Evolutionary conservation across 192 early-diverging fungal genomes (phyloP).

Genomic region (Globomyces pollinis-pini): DNA sequence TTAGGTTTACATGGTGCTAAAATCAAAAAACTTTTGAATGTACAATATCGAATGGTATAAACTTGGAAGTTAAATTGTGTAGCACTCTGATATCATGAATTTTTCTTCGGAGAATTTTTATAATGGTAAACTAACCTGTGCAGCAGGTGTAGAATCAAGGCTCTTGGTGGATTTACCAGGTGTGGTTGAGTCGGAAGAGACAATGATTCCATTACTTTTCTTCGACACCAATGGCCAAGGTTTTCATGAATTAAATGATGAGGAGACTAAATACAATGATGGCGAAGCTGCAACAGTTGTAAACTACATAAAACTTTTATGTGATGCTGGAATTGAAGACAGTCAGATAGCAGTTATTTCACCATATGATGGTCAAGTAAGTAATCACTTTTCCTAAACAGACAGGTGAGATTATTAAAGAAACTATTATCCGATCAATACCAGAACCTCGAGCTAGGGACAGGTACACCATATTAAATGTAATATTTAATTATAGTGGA

Average conservation of each 20-base stretch:
- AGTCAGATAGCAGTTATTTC: conserved; percentile 77
- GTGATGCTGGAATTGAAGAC: conserved; percentile 52
- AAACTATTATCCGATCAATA: not conserved
- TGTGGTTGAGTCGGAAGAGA: conserved; percentile 45
- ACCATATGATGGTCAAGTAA: conserved; percentile 79
- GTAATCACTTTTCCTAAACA: too few species aligned
- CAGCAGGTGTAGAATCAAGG: conserved; percentile 32
- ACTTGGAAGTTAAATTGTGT: not conserved
- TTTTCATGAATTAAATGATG: conserved; percentile 9
- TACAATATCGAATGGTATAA: conserved; percentile 79
- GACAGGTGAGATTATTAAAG: conserved; percentile 24
- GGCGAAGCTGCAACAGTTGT: conserved; percentile 65
- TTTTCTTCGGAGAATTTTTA: conserved; percentile 68
- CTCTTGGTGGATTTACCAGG: not conserved
- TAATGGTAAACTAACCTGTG: conserved; percentile 56
- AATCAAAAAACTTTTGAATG: conserved; percentile 62
- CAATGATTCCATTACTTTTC: conserved; percentile 49
- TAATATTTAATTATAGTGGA: too few species aligned
- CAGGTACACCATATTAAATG: too few species aligned
- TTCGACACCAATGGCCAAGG: conserved; percentile 57
- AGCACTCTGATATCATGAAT: conserved; percentile 66
- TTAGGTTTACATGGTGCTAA: conserved; percentile 45
- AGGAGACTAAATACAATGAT: conserved; percentile 64
- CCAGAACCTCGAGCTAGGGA: not conserved
- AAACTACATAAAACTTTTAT: conserved; percentile 53